Conservation (phyloP, 345 rosid species). For the Triadica sebifera region DNA sequence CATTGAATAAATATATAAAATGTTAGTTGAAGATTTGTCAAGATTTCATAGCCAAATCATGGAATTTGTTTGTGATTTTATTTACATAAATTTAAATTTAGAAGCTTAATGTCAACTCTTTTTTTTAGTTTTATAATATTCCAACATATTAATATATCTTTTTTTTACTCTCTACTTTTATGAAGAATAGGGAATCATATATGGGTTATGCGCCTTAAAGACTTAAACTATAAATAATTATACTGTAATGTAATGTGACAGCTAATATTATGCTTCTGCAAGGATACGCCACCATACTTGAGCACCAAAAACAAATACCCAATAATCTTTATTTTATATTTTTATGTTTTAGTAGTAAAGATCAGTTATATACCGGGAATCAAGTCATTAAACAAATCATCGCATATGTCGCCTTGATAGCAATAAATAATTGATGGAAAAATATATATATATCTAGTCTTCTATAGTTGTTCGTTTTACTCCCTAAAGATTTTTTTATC, state of each 20-base stretch:
- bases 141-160: neutral
- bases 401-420: neutral
- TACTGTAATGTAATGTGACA: neutral
- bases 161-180: neutral
- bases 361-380: neutral
- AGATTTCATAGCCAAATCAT: neutral
- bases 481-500: no score
- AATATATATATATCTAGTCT: no score
- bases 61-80: constrained; percentile 6
- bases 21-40: neutral
- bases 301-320: neutral
- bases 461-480: no score
- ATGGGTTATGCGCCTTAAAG: no score
- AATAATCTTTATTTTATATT: neutral
- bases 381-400: constrained; percentile 2
- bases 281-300: neutral
- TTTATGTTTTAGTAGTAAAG: neutral
- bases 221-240: neutral
- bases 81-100: neutral
- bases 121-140: neutral
- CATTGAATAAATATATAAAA: no score
- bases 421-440: neutral
- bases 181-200: neutral
- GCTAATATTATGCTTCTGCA: neutral
- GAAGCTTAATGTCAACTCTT: neutral